These are phyloP conservation scores for Alternaria panax DNA, from an alignment of 2,329 filamentous ascomycete species.

Conservation along the genomic window DNA sequence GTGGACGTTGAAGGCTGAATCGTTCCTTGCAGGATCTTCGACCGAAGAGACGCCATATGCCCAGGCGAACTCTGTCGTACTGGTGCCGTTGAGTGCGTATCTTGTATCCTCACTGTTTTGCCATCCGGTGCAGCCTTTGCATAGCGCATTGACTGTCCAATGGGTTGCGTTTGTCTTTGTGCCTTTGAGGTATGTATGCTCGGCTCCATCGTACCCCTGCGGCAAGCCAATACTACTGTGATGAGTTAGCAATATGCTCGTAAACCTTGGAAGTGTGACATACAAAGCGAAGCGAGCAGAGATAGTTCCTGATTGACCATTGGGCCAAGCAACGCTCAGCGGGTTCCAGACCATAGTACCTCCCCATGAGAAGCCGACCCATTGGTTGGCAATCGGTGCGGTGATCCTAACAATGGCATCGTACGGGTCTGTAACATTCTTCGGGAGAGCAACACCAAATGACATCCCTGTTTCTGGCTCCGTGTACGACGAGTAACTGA, in stretches of 20 bases:
- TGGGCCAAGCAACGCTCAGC: conserved; percentile 42
- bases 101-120: conserved; percentile 37
- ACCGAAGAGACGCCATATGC: conserved; percentile 39
- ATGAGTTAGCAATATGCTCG: conserved; percentile 24
- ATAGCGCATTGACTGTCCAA: conserved; percentile 41
- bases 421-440: conserved; percentile 39
- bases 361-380: conserved; percentile 44
- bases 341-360: conserved; percentile 47
- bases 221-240: conserved; percentile 37
- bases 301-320: conserved; percentile 35
- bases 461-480: conserved; percentile 38
- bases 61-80: conserved; percentile 43
- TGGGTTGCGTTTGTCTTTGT: conserved; percentile 43
- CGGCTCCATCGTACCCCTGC: conserved; percentile 36
- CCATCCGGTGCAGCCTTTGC: conserved; percentile 44
- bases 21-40: conserved; percentile 38
- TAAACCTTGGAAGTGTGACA: conserved; percentile 2
- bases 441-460: conserved; percentile 43
- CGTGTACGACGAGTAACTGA: conserved; percentile 43
- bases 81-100: conserved; percentile 34
- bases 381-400: conserved; percentile 33
- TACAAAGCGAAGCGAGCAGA: conserved; percentile 46
- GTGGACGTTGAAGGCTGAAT: conserved; percentile 45
- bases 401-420: conserved; percentile 43
- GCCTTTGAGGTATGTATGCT: conserved; percentile 40